Evolutionary conservation across 169 alveolate species (phyloP), one percentile per base, ranked within the genome.

Genomic region (Eimeria nieschulzi): DNA sequence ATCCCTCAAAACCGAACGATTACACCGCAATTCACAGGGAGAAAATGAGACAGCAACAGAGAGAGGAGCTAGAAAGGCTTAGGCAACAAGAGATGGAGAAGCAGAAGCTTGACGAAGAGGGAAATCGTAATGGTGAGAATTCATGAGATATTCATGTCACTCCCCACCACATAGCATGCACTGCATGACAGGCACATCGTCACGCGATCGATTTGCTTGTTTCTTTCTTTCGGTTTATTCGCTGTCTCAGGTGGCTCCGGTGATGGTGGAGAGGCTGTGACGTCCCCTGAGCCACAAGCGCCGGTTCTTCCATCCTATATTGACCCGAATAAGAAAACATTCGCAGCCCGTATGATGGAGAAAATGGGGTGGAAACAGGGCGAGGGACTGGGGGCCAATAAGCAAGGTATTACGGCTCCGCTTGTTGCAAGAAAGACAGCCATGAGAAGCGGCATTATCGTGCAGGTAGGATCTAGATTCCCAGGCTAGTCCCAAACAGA

Each of bases 301-400:
- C 88, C 88, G 13, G 71, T 80, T 0, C 88, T 88, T 46, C 93
- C 92, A 10, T 68, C 91, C 70, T 76, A 92, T 39, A 82, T 84
- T 71, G 94, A 87, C 70, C 93, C 94, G 54, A 90, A 82, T 59
- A 92, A 95, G 85, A 96, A 96, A 93, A 95, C 95, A 78, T 93
- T 97, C 55, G 98, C 97, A 10, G 91, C 97, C 61, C 93, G 97
- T 56, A 94, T 96, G 96, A 95, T 97, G 98, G 97, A 96, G 93
- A 97, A 97, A 90, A 95, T 97, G 97, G 98, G 98, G 15, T 97
- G 98, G 98, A 96, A 96, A 88, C 96, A 95, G 83, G 98, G 98
- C 10, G 97, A 95, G 79, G 98, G 98, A 3, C 90, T 97, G 88
- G 98, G 98, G 33, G 95, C 94, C 80, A 93, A 96, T 70, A 96